A percentile compares a stretch with the other conserved stretches of the same genome.
Conservation (phyloP, 495 filamentous ascomycete species). For the Aspergillus haitiensis region DNA sequence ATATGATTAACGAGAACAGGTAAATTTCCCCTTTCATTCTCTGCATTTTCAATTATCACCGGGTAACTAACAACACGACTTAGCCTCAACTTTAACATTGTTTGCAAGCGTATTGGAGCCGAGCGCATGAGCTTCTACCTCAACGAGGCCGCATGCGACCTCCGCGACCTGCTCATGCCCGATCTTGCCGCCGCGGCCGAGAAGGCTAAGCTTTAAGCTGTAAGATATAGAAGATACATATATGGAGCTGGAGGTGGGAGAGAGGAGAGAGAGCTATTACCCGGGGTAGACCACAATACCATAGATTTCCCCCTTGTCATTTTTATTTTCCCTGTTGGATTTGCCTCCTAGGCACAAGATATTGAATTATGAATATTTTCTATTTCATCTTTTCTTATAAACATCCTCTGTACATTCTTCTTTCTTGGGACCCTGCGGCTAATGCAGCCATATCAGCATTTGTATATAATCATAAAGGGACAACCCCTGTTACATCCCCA, state of each 20-base stretch:
- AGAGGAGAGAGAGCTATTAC: not conserved
- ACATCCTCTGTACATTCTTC: not conserved
- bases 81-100: conserved; percentile 97
- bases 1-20: conserved; percentile 99
- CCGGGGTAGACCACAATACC: not conserved
- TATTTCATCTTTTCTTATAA: not conserved
- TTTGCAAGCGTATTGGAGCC: conserved; percentile 86
- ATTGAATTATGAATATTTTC: not conserved
- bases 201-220: conserved; percentile 82
- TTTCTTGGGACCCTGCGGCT: too few relatives aligned
- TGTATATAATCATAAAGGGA: too few relatives aligned
- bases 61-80: conserved; percentile 23
- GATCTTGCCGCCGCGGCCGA: conserved; percentile 67
- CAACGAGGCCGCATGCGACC: conserved; percentile 87
- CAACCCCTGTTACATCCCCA: too few relatives aligned
- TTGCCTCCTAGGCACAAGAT: not conserved
- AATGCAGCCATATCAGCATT: too few relatives aligned
- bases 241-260: not conserved
- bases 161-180: conserved; percentile 83
- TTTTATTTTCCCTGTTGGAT: not conserved
- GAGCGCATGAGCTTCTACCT: conserved; percentile 94
- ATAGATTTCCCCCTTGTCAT: not conserved
- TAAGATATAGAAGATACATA: conserved; percentile 13
- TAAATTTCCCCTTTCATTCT: conserved; percentile 24
- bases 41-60: not conserved